Conservation (phyloP, 305 asterid species). For the Fraxinus xanthoxyloides region DNA sequence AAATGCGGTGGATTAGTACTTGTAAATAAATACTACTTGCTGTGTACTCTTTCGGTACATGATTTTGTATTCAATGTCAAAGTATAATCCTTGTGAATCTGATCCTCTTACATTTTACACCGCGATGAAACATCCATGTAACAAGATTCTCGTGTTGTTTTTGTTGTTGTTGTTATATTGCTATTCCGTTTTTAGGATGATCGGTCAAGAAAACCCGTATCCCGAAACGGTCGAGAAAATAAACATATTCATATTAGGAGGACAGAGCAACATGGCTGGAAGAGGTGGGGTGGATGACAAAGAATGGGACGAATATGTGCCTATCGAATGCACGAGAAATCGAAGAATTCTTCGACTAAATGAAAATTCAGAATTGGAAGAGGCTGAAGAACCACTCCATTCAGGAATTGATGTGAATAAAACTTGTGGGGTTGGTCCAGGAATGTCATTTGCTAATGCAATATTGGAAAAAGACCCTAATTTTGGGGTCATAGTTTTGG, state of each 20-base stretch:
- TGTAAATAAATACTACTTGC: neutral
- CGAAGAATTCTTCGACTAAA: constrained; percentile 37
- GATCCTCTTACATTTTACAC: neutral
- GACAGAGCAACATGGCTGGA: constrained; percentile 60
- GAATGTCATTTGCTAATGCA: constrained; percentile 45
- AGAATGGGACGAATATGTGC: constrained; percentile 49
- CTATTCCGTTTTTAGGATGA: constrained; percentile 16
- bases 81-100: neutral
- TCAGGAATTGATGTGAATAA: constrained; percentile 39
- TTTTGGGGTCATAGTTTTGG: constrained; percentile 44
- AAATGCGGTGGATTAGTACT: neutral
- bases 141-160: constrained; percentile 20
- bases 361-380: constrained; percentile 41
- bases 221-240: constrained; percentile 1
- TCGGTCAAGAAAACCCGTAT: constrained; percentile 2
- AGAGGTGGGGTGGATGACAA: constrained; percentile 44
- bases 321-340: constrained; percentile 33
- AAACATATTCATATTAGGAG: constrained; percentile 40
- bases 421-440: constrained; percentile 63
- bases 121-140: neutral
- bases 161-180: constrained; percentile 22
- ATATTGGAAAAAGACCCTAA: constrained; percentile 27
- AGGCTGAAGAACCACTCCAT: constrained; percentile 54
- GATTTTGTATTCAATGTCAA: neutral
- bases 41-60: neutral